These are phyloP conservation scores for Sphenostylis stenocarpa DNA, from an alignment of 306 rosid species.

Conservation along the genomic window DNA sequence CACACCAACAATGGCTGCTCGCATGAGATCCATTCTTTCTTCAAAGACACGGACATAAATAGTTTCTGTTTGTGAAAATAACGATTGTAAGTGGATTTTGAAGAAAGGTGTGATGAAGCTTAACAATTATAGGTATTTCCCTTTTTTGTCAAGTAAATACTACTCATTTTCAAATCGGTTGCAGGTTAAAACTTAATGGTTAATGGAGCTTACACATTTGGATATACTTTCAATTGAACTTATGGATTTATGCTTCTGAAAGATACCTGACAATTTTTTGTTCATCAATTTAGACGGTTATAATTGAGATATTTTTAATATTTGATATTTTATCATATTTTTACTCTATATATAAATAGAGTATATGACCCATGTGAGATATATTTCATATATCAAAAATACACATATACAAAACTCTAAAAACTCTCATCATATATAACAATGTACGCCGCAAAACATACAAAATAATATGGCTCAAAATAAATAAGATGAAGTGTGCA, in stretches of 20 bases:
- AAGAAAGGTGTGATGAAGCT: neutral
- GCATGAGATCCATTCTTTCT: slow-evolving; percentile 92
- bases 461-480: neutral
- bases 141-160: slow-evolving; percentile 9
- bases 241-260: neutral
- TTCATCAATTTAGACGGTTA: too few species aligned
- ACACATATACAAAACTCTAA: too few species aligned
- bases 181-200: slow-evolving; percentile 1
- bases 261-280: neutral
- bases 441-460: too few species aligned
- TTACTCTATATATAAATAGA: too few species aligned
- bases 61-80: slow-evolving; percentile 55
- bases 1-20: slow-evolving; percentile 84
- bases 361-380: too few species aligned
- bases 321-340: too few species aligned
- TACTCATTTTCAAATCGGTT: slow-evolving; percentile 8
- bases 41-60: slow-evolving; percentile 80
- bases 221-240: neutral
- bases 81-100: slow-evolving; percentile 11
- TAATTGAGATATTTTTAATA: too few species aligned
- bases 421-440: too few species aligned
- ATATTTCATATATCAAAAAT: too few species aligned
- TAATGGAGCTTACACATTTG: neutral
- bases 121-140: neutral
- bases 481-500: slow-evolving; percentile 37